Conservation (phyloP, 768 basidiomycete species). For the Dioszegia crocea region DNA sequence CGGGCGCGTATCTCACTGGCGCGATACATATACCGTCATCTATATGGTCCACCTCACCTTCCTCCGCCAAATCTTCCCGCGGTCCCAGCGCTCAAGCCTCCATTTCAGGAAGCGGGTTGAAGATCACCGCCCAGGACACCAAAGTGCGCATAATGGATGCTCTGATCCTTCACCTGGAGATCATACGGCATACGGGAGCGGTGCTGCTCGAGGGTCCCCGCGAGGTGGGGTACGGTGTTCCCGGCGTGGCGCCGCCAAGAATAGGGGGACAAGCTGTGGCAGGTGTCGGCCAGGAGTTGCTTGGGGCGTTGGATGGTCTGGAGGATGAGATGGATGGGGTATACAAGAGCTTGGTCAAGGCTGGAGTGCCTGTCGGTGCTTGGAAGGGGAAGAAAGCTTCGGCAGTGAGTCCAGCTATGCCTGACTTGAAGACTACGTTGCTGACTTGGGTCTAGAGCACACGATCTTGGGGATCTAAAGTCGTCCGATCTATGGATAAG, state of each 20-base stretch:
- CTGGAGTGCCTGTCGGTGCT: constrained; percentile 21
- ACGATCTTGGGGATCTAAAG: constrained; percentile 8
- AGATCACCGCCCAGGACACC: constrained; percentile 34
- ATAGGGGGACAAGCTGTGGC: background rate
- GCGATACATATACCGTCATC: constrained; percentile 35
- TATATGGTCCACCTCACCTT: constrained; percentile 24
- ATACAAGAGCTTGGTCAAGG: constrained; percentile 25
- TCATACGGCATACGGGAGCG: constrained; percentile 18
- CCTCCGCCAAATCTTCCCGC: background rate
- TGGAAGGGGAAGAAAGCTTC: constrained; percentile 42
- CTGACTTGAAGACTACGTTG: background rate
- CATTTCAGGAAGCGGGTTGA: constrained; percentile 7
- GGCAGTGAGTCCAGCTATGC: background rate
- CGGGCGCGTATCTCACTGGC: constrained; percentile 30
- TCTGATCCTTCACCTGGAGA: constrained; percentile 23
- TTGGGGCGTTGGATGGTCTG: constrained; percentile 28
- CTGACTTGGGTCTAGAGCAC: constrained; percentile 14
- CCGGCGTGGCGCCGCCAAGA: constrained; percentile 4
- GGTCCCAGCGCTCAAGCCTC: background rate
- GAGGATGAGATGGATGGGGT: constrained; percentile 40
- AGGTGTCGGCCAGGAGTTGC: constrained; percentile 18
- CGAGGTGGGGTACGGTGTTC: constrained; percentile 12
- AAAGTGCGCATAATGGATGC: constrained; percentile 32
- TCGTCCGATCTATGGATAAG: constrained; percentile 29
- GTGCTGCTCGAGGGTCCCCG: constrained; percentile 20